Base-by-base conservation (phyloP, 176 grass and related monocot genomes). In the Oryza longistaminata region DNA sequence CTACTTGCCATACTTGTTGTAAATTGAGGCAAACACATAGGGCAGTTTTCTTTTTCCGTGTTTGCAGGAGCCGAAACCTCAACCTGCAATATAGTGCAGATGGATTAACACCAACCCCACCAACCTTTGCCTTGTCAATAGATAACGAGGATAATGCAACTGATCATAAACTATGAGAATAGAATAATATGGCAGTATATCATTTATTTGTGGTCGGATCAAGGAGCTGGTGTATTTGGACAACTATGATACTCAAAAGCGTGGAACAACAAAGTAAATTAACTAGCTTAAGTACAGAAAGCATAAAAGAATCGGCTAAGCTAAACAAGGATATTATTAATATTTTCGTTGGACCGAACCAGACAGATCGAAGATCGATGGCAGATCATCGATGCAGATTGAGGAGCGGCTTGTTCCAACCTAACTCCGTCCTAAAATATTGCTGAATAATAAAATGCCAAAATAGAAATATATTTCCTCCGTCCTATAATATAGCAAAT, bases 21-120 rank as follows among this genome's bases (percentile, higher is more conserved):
- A 27, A 27, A 27, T 27, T 27, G 26, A 27, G 26, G 26, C 26
- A 27, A 27, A 29, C 2, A 29, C 2, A 29, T 29, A 77, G 90
- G 83, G 71, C 52, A 83, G 39, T 92, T 91, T 35, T 64, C 83
- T 92, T 98, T 88, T 69, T 95, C 93, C 21, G 42, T 46, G 37
- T 91, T 87, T 46, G 49, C 46, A 44, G 91, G 85, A 60, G 87
- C 75, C 74, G 96, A 98, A 82, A 98, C 91, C 79, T 98, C 96
- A 88, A 87, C 93, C 93, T 98, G 90, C 42, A 86, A 74, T 58
- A 87, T 29, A 91, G 64, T 65, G 62, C 83, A n/a, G 64, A 87
- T 69, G 15, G 16, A 81, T 76, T 80, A 81, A 34, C 33, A 48
- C 43, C 74, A 73, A 35, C 34, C 3, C 34, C 3, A 17, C 16